These are phyloP conservation scores for Selaginella moellendorffii DNA, from an alignment of 75 land plant species.

Conservation along the genomic window DNA sequence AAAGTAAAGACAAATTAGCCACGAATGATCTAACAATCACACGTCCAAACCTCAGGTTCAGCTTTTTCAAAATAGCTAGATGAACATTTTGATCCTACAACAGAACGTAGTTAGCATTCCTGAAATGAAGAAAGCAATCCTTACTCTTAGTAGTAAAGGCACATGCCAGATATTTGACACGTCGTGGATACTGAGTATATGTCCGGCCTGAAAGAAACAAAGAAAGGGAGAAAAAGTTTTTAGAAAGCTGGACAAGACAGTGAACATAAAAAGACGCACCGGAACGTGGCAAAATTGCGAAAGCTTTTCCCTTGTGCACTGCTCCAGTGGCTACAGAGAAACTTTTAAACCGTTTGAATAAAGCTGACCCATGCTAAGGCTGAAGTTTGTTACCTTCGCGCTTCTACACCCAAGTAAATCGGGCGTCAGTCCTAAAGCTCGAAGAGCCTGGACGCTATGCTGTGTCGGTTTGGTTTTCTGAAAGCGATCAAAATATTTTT, in stretches of 20 bases:
- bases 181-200: constrained; percentile 78
- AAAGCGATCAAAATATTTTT: no score
- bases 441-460: constrained; percentile 74
- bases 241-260: no score
- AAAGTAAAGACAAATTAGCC: neutral
- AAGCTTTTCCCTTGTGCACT: constrained; percentile 63
- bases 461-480: constrained; percentile 99
- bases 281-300: constrained; percentile 92
- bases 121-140: constrained; percentile 14
- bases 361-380: neutral
- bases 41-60: constrained; percentile 31
- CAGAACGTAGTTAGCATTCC: neutral
- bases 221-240: no score
- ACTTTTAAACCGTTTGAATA: neutral
- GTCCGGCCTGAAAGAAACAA: constrained; percentile 39
- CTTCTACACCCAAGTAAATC: constrained; percentile 78
- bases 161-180: constrained; percentile 96
- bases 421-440: constrained; percentile 80
- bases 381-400: constrained; percentile 37
- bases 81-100: constrained; percentile 75
- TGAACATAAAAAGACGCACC: constrained; percentile 28
- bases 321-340: constrained; percentile 57
- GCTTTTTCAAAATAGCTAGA: constrained; percentile 45
- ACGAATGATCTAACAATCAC: neutral
- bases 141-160: constrained; percentile 70